Evolutionary conservation across 1,284 basidiomycete species (phyloP).

Genomic region (Tilletia indica): DNA sequence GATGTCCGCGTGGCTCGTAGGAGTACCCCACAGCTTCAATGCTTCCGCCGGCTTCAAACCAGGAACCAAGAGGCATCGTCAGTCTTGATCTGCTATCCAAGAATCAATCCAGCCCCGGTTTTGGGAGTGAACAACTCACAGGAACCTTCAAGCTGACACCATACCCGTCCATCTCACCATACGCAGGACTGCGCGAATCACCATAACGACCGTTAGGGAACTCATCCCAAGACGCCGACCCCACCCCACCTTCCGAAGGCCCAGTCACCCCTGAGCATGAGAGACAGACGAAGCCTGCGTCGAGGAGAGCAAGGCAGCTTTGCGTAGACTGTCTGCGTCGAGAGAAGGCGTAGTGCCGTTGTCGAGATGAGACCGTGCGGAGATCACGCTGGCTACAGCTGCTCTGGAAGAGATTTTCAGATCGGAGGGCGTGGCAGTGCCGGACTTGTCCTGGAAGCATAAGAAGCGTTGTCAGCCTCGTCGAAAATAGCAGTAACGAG

Average conservation of each 20-base stretch:
- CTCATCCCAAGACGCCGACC: slow-evolving; percentile 50
- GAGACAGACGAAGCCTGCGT: neutral
- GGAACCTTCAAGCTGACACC: slow-evolving; percentile 54
- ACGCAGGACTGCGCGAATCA: slow-evolving; percentile 52
- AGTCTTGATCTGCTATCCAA: neutral
- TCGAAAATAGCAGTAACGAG: neutral
- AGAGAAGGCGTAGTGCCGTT: neutral
- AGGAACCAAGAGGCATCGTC: neutral
- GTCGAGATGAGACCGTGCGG: neutral
- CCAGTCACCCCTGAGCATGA: neutral
- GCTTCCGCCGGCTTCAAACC: slow-evolving; percentile 66
- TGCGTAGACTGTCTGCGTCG: slow-evolving; percentile 1
- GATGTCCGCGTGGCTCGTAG: slow-evolving; percentile 70
- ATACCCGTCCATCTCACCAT: slow-evolving; percentile 54
- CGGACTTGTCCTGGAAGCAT: neutral
- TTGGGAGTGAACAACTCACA: slow-evolving; percentile 22
- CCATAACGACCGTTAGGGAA: slow-evolving; percentile 55
- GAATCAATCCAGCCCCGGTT: neutral
- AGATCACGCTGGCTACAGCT: neutral
- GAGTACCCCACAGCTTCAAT: slow-evolving; percentile 76
- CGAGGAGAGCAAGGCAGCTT: slow-evolving; percentile 2
- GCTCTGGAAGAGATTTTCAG: slow-evolving; percentile 12
- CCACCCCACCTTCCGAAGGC: slow-evolving; percentile 3
- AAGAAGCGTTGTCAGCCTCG: neutral
- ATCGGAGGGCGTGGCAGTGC: slow-evolving; percentile 4